Evolutionary conservation across 2,329 filamentous ascomycete genomes (phyloP).

Genomic region (Lachnellula subtilissima): DNA sequence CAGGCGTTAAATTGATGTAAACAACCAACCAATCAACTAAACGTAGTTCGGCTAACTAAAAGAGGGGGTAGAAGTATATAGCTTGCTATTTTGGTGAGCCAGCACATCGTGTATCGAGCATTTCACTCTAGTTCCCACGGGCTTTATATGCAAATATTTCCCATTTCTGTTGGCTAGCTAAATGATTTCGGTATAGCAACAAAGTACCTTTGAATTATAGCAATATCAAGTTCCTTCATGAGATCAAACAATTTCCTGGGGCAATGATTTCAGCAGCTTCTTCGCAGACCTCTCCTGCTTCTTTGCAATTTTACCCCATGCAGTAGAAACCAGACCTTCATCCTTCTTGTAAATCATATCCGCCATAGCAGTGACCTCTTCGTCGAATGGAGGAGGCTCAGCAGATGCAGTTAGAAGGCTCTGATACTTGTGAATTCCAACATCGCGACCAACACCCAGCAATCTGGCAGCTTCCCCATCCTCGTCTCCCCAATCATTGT

Average conservation of each 20-base stretch:
- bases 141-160: not conserved
- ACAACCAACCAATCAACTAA: too few relatives aligned
- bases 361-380: conserved; percentile 7
- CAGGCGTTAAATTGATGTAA: too few relatives aligned
- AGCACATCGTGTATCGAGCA: too few relatives aligned
- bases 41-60: too few relatives aligned
- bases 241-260: not conserved
- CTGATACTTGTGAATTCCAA: conserved; percentile 20
- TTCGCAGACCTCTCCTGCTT: conserved; percentile 20
- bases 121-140: too few relatives aligned
- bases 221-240: not conserved
- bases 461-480: conserved; percentile 8
- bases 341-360: not conserved
- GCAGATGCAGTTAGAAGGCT: conserved; percentile 6
- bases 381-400: not conserved
- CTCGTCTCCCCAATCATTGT: conserved; percentile 18
- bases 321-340: not conserved
- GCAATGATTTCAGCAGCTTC: conserved; percentile 17
- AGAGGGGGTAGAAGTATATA: too few relatives aligned
- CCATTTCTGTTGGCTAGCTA: not conserved
- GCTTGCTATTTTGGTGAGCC: too few relatives aligned
- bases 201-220: not conserved
- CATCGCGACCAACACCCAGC: conserved; percentile 16
- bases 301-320: conserved; percentile 21
- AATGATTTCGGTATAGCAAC: not conserved